Conservation (phyloP, 2,329 filamentous ascomycete genomes). For the Botryotinia globosa region DNA sequence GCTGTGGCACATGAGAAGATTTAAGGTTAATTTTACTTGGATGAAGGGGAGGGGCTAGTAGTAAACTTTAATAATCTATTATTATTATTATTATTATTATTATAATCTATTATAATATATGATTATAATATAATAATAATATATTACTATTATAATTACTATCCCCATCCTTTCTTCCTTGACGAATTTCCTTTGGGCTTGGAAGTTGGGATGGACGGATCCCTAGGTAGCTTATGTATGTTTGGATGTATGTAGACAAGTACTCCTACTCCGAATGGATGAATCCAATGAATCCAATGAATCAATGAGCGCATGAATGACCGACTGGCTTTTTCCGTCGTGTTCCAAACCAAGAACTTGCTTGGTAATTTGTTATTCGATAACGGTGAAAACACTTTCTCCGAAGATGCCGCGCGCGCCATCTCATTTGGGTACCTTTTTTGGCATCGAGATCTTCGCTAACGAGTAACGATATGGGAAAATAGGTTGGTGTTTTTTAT, state of each 20-base stretch:
- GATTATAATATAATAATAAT: too few relatives aligned
- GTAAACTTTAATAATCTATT: neutral
- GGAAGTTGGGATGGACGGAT: too few relatives aligned
- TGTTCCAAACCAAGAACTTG: neutral
- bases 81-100: neutral
- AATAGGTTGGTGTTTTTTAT: too few relatives aligned
- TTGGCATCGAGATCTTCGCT: neutral
- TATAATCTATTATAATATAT: too few relatives aligned
- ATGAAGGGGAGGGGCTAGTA: constrained; percentile 7
- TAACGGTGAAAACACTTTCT: neutral
- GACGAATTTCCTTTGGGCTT: neutral
- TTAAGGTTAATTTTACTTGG: constrained; percentile 16
- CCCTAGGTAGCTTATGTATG: neutral
- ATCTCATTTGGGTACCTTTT: neutral
- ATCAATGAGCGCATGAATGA: too few relatives aligned
- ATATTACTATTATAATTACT: neutral
- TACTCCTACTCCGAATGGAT: too few relatives aligned
- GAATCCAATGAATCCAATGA: too few relatives aligned
- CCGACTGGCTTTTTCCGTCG: neutral
- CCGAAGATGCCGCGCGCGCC: neutral
- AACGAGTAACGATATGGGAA: neutral
- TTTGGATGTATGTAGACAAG: too few relatives aligned
- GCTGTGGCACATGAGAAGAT: constrained; percentile 9
- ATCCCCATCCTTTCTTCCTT: neutral
- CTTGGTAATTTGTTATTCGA: neutral